Evolutionary conservation across 2,329 filamentous ascomycete species (phyloP), one percentile per base, ranked within the genome.

Genomic region (Septoria linicola): DNA sequence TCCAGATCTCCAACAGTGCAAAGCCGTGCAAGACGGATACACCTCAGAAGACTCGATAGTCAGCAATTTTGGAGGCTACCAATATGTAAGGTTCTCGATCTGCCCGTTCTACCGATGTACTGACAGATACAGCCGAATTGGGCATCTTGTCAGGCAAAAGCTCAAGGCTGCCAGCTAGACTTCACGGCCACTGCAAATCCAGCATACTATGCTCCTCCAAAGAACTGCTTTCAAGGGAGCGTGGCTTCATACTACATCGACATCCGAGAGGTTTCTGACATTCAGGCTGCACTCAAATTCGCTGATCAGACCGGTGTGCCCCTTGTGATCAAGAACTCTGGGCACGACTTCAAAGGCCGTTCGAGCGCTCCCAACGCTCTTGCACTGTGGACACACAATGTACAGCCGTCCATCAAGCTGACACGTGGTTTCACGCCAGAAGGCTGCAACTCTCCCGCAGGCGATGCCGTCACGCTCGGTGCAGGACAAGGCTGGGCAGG

Each of bases 271-370:
- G 53, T 57, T 8, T 49, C 49, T 5, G 60, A 66, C 35, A 51
- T 66, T 13, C 41, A 59, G 20, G 53, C 58, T 21, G 58, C 51
- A 1, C 40, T 65, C 11, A 44, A 41, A 3, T 66, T 66, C 39
- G 59, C 55, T n/a, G 43, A 59, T 6, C 30, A 49, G 17, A 49
- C 55, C 23, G 46, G 53, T 11, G 20, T 65, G 5, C 58, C 55
- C 6, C 49, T 66, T 10, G 60, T 61, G 1, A 56, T 64, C 46
- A 63, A 65, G 52, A 60, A 59, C 41, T 56, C 49, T 13, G 63
- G 63, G 4, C 59, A 64, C 37, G 62, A 64, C 31, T 64, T 63
- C 53, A 54, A 60, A 10, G 63, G 63, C 19, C 40, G 50, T 11
- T 41, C 37, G 13, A 39, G 45, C 19, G 57, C 47, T 3, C 40